Evolutionary conservation across 768 basidiomycete species (phyloP).

Genomic region (Panaeolus cyanescens): DNA sequence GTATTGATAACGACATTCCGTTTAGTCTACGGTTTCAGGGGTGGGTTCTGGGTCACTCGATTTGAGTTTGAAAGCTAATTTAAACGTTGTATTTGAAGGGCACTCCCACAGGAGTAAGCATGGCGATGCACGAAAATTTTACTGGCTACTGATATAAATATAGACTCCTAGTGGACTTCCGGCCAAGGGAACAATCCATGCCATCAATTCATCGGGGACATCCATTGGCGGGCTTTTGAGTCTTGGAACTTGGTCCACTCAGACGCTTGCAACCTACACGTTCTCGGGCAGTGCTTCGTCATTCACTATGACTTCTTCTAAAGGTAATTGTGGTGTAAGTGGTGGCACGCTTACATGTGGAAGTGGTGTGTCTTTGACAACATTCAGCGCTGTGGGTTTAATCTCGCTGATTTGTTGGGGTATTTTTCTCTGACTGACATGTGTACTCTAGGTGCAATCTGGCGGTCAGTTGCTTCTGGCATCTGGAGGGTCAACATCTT

Average conservation of each 20-base stretch:
- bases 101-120: conserved; percentile 18
- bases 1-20: background rate
- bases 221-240: conserved; percentile 54
- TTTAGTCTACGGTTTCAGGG: background rate
- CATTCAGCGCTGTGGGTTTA: conserved; percentile 53
- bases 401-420: background rate
- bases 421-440: conserved; percentile 4
- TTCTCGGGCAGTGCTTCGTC: conserved; percentile 46
- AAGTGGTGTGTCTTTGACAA: conserved; percentile 45
- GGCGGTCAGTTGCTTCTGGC: conserved; percentile 50
- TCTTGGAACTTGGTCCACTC: conserved; percentile 60
- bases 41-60: background rate
- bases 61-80: background rate
- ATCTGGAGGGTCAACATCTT: conserved; percentile 49
- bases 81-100: background rate
- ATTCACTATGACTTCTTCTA: conserved; percentile 61
- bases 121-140: background rate
- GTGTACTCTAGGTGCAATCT: conserved; percentile 41
- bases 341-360: conserved; percentile 50
- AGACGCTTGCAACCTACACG: conserved; percentile 59
- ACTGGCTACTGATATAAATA: background rate
- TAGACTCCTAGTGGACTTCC: conserved; percentile 36
- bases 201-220: conserved; percentile 32
- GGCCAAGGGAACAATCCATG: conserved; percentile 46
- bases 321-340: conserved; percentile 57